Conservation (phyloP, 2,329 filamentous ascomycete genomes). For the Leptographium radiaticola region DNA sequence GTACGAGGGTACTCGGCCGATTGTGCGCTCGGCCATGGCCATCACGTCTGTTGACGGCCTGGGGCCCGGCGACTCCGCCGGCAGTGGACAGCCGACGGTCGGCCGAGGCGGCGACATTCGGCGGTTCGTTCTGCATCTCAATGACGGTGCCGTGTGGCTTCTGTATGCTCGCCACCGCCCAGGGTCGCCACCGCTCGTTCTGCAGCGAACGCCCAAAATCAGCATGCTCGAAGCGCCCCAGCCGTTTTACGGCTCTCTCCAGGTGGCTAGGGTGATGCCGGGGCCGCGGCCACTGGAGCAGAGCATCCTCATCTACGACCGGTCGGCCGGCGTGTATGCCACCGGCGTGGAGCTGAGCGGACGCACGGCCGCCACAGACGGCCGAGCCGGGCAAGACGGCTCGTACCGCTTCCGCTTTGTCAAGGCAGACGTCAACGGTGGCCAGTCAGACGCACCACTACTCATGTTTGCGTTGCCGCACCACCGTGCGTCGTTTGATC, state of each 20-base stretch:
- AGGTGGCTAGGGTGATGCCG: conserved; percentile 65
- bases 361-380: neutral
- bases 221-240: conserved; percentile 49
- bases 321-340: conserved; percentile 63
- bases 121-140: conserved; percentile 64
- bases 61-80: conserved; percentile 22
- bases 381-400: conserved; percentile 41
- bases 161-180: conserved; percentile 57
- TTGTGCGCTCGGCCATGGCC: conserved; percentile 51
- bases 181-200: conserved; percentile 44
- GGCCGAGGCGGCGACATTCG: conserved; percentile 25
- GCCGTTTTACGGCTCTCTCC: conserved; percentile 65
- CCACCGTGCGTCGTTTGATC: conserved; percentile 64
- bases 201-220: conserved; percentile 50
- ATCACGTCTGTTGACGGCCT: conserved; percentile 1
- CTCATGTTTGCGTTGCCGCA: conserved; percentile 86
- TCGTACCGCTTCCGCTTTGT: conserved; percentile 61
- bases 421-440: conserved; percentile 37
- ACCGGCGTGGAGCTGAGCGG: conserved; percentile 52
- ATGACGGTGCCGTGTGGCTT: conserved; percentile 65
- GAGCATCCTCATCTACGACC: conserved; percentile 48
- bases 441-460: conserved; percentile 27
- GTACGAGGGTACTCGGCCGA: conserved; percentile 57
- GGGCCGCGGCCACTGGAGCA: conserved; percentile 33
- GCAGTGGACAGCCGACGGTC: neutral